Conservation (phyloP, 345 rosid species). For the Lepidium africanum region DNA sequence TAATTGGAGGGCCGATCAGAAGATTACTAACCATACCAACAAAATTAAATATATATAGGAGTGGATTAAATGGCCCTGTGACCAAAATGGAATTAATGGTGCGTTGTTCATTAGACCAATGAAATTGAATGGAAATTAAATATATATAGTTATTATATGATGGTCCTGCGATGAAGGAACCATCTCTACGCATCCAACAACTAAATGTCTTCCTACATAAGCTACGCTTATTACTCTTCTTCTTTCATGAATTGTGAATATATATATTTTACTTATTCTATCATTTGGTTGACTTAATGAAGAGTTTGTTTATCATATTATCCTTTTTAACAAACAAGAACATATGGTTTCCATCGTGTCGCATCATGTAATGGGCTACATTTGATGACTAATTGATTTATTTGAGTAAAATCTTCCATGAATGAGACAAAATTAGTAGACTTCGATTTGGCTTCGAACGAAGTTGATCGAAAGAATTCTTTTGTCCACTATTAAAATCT, state of each 20-base stretch:
- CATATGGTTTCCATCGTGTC: neutral
- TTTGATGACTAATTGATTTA: neutral
- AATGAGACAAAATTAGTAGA: neutral
- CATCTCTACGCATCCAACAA: constrained; percentile 16
- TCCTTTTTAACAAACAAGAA: neutral
- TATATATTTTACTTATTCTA: neutral
- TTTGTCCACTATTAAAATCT: too few species aligned
- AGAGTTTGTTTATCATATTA: neutral
- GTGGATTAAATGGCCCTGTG: constrained; percentile 10
- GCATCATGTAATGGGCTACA: constrained; percentile 7
- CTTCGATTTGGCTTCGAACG: neutral
- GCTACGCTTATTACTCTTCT: constrained; percentile 10
- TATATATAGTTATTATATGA: constrained; percentile 13
- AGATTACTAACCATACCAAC: constrained; percentile 11
- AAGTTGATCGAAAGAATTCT: too few species aligned
- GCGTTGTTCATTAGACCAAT: constrained; percentile 14
- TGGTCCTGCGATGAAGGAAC: constrained; percentile 20
- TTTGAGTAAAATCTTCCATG: neutral
- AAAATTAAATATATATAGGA: constrained; percentile 1
- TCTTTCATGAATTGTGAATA: constrained; percentile 7
- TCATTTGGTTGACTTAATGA: neutral
- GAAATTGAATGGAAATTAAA: constrained; percentile 18
- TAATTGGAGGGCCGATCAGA: neutral
- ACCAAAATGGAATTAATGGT: constrained; percentile 6
- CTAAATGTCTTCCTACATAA: constrained; percentile 10